These are phyloP conservation scores for Scutellaria galericulata DNA, from an alignment of 257 asterid genomes.

Conservation along the genomic window DNA sequence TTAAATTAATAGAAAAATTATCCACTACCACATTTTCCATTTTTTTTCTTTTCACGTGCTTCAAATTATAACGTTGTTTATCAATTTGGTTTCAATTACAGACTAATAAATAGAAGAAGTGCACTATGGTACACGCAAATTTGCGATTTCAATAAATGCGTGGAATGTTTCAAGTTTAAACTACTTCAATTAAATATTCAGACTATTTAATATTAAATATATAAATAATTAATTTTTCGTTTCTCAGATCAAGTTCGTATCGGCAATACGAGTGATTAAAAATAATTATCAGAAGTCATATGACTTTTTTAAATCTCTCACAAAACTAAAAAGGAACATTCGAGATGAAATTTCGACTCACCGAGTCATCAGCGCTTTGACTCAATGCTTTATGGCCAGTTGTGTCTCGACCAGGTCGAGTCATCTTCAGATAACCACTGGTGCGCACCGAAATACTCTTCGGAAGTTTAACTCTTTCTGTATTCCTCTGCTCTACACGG, in stretches of 20 bases:
- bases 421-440: conserved; percentile 58
- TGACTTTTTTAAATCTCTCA: conserved; percentile 2
- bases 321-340: background rate
- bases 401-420: conserved; percentile 42
- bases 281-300: background rate
- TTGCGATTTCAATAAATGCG: no score
- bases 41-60: no score
- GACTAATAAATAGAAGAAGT: no score
- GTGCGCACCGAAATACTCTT: conserved; percentile 85
- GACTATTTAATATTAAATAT: no score
- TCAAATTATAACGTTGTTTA: no score
- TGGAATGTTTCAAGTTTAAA: no score
- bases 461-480: conserved; percentile 61
- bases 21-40: no score
- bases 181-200: no score
- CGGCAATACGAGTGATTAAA: background rate
- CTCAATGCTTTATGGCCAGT: conserved; percentile 37
- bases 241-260: background rate
- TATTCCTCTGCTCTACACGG: conserved; percentile 44
- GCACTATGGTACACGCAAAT: no score
- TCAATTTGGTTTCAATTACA: no score
- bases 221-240: background rate
- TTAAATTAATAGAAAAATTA: no score
- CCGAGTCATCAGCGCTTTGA: conserved; percentile 41
- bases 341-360: conserved; percentile 42